Base-by-base conservation (phyloP, 139 green algal species). In the Ostreobium quekettii region DNA sequence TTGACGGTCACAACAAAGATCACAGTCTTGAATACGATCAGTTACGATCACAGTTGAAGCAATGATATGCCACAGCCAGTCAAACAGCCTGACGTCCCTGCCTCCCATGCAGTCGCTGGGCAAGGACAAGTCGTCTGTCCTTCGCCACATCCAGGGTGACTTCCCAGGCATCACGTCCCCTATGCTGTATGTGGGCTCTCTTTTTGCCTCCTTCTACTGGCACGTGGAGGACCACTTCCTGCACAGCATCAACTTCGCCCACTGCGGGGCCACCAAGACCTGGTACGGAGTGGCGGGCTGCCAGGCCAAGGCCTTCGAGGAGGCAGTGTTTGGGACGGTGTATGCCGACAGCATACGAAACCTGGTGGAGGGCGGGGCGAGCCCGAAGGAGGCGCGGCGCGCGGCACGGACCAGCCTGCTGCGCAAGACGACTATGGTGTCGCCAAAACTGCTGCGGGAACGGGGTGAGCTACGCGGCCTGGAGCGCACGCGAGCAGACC, bases 161-260 rank as follows among this genome's bases (percentile, higher is more conserved):
- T 68, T 84, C 26, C 73, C 82, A 26, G 89, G 89, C 1, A 70
- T 95, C 4, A 92, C 83, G n/a, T 65, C 65, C 24, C 87, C 90
- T 46, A 91, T 92, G 85, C 76, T 96, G 70, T 96, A 96, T 77
- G 71, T 90, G 7, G 90, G 89, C 47, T 91, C 89, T 81, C 77
- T 93, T 24, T 93, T 91, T 67, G 74, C 75, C 67, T 85, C 80
- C 35, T 96, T 96, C 71, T 81, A 74, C 19, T 96, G 90, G 90
- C 90, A 96, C 69, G 80, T 93, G n/a, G 90, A 96, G 75, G 90
- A 96, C 74, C 88, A 95, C 71, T 88, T 88, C 77, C 74, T 94
- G 29, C 37, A 80, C 69, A 76, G 62, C 31, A 77, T 84, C 72
- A 84, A 84, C 75, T 84, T 78, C 72, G 72, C 89, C 66, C 90